These are phyloP conservation scores for Panicum virgatum DNA, from an alignment of 202 grass and related monocot genomes.

Conservation along the genomic window DNA sequence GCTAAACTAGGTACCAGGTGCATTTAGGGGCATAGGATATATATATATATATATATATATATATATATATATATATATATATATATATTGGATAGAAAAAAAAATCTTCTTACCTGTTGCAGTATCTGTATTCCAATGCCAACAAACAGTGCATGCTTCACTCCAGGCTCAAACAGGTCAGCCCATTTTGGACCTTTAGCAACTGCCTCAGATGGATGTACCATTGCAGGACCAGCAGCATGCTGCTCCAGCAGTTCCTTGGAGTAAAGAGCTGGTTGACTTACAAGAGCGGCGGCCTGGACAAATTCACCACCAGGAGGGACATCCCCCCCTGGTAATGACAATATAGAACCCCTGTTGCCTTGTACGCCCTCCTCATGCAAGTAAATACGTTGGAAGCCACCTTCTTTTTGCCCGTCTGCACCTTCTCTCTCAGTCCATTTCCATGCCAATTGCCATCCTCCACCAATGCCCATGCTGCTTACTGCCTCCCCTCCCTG, in stretches of 20 bases:
- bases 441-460: conserved; percentile 86
- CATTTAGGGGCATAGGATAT: not conserved
- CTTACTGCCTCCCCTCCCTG: conserved; percentile 71
- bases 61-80: no score
- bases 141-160: conserved; percentile 67
- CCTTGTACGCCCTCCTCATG: conserved; percentile 60
- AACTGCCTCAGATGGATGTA: conserved; percentile 64
- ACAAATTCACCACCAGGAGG: conserved; percentile 63
- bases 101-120: conserved; percentile 64
- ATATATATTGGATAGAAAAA: not conserved
- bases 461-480: conserved; percentile 89
- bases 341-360: conserved; percentile 60
- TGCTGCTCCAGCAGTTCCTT: conserved; percentile 56
- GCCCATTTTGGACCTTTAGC: conserved; percentile 58
- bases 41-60: no score
- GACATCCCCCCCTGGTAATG: conserved; percentile 53
- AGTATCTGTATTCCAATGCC: conserved; percentile 75
- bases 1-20: conserved; percentile 5
- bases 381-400: conserved; percentile 77
- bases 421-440: conserved; percentile 75
- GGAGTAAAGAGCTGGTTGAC: conserved; percentile 66
- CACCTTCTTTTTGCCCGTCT: conserved; percentile 73
- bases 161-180: conserved; percentile 73
- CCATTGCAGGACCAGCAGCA: conserved; percentile 67
- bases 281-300: conserved; percentile 80